Evolutionary conservation across 208 protist genomes (phyloP).

Genomic region (Porcisia deanei): DNA sequence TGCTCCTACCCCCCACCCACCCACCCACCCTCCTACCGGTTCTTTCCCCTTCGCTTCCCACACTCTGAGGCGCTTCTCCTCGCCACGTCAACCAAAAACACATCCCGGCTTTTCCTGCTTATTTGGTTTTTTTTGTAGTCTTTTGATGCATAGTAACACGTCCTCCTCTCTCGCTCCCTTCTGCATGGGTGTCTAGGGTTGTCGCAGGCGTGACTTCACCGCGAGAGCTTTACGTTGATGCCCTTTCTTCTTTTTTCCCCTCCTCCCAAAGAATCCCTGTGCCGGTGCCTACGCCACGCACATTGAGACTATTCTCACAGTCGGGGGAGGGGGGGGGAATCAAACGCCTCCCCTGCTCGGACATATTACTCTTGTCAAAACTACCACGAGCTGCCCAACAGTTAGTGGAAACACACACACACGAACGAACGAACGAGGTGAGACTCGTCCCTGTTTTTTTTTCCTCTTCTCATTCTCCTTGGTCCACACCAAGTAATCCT

Average conservation of each 20-base stretch:
- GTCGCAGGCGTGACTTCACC: not conserved
- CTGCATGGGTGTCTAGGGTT: not conserved
- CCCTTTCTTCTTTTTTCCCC: conserved; percentile 14
- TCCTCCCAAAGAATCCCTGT: not conserved
- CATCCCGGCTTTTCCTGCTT: not conserved
- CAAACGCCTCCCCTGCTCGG: too few relatives aligned
- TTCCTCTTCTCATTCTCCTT: not conserved
- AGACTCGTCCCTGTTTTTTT: not conserved
- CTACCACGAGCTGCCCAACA: too few relatives aligned
- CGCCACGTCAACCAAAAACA: not conserved
- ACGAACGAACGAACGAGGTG: not conserved
- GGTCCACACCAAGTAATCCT: not conserved
- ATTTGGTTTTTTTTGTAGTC: not conserved
- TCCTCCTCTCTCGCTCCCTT: not conserved
- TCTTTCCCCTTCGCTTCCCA: not conserved
- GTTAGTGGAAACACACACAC: not conserved
- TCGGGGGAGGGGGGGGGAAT: too few relatives aligned
- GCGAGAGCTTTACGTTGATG: not conserved
- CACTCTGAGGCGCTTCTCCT: not conserved
- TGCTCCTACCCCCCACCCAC: not conserved
- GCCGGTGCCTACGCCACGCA: too few relatives aligned
- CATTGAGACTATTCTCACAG: too few relatives aligned
- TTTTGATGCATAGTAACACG: not conserved
- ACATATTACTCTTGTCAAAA: too few relatives aligned
- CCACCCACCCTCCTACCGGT: not conserved